These are phyloP conservation scores for Prunus mira DNA, from an alignment of 306 rosid species.

Conservation along the genomic window DNA sequence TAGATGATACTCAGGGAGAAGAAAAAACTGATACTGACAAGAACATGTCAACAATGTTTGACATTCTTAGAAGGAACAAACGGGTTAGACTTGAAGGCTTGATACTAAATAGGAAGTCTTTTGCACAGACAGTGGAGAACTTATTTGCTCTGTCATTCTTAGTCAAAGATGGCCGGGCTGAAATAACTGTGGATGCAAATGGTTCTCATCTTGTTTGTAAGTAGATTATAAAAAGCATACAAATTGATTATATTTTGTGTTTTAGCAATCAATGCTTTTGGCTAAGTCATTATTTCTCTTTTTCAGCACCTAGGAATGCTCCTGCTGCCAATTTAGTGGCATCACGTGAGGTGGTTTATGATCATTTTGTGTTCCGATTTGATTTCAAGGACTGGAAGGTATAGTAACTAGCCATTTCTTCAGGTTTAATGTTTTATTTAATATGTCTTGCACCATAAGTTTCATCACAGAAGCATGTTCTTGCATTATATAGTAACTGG, in stretches of 20 bases:
- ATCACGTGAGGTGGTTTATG: constrained; percentile 50
- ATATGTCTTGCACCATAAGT: neutral
- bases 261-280: neutral
- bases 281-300: constrained; percentile 1
- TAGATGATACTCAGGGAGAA: constrained; percentile 33
- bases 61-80: constrained; percentile 43
- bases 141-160: constrained; percentile 77
- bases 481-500: neutral
- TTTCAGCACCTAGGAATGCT: constrained; percentile 76
- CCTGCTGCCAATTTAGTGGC: constrained; percentile 45
- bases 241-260: neutral
- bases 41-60: constrained; percentile 67
- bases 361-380: constrained; percentile 76
- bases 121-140: constrained; percentile 84
- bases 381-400: constrained; percentile 93
- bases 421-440: neutral
- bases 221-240: constrained; percentile 16
- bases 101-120: constrained; percentile 59
- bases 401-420: constrained; percentile 9
- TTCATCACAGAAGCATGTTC: neutral
- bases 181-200: constrained; percentile 44
- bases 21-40: constrained; percentile 72
- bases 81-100: constrained; percentile 51
- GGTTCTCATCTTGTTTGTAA: constrained; percentile 67
- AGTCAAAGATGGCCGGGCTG: constrained; percentile 84